Percentiles rank a stretch among this genome's conserved stretches.
Conservation (phyloP, 2,329 filamentous ascomycete genomes). For the Falciphora oryzae region DNA sequence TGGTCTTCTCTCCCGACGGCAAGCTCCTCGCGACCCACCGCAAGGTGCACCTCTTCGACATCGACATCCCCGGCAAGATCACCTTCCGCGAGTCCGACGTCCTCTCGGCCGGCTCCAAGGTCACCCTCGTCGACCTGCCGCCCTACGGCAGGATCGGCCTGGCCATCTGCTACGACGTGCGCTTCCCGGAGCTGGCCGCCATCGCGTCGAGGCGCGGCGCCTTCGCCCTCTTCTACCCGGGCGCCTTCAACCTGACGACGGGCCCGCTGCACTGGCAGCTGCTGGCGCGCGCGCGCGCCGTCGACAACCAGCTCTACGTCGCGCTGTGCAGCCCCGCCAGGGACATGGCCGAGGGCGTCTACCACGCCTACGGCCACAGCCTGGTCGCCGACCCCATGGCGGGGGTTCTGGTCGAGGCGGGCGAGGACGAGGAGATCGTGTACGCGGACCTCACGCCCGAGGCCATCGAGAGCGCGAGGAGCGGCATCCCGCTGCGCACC, state of each 20-base stretch:
- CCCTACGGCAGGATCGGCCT: conserved; percentile 83
- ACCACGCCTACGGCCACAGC: conserved; percentile 90
- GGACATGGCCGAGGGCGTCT: conserved; percentile 62
- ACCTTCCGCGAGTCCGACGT: conserved; percentile 87
- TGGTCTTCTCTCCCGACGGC: conserved; percentile 76
- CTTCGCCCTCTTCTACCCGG: conserved; percentile 86
- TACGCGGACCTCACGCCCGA: conserved; percentile 64
- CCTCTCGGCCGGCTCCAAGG: conserved; percentile 73
- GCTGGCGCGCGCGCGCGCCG: conserved; percentile 72
- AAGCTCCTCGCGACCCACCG: conserved; percentile 80
- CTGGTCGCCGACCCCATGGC: conserved; percentile 86
- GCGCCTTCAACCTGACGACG: conserved; percentile 95
- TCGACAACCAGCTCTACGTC: conserved; percentile 94
- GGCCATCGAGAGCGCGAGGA: conserved; percentile 68
- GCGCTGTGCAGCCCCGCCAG: conserved; percentile 87
- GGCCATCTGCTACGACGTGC: conserved; percentile 96
- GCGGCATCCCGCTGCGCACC: conserved; percentile 73
- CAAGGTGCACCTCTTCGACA: conserved; percentile 96
- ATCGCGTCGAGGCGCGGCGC: conserved; percentile 81
- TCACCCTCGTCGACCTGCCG: conserved; percentile 81
- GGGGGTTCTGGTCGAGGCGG: conserved; percentile 70
- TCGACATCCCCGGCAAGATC: conserved; percentile 94
- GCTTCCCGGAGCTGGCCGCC: conserved; percentile 89
- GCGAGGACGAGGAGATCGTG: conserved; percentile 70
- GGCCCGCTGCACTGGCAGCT: conserved; percentile 89